phyloP scores from a whole-genome alignment of 192 early-diverging fungal genomes.

The Umbelopsis ramanniana region DNA sequence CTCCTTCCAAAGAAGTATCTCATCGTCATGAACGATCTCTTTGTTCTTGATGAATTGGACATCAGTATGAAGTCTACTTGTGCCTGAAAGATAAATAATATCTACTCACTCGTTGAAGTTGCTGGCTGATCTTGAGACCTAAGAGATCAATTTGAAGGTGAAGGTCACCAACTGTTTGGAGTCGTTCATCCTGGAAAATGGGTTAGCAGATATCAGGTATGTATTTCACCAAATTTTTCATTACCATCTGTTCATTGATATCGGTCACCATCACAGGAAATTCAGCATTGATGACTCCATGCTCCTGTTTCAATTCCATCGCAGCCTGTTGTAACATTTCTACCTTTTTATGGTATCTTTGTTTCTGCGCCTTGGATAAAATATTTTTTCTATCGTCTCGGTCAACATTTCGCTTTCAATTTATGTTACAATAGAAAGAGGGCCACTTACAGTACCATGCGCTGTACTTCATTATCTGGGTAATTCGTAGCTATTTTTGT shows the following conservation, averaged over 20 bases:
- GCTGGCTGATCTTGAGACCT: background rate
- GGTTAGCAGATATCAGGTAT: no score
- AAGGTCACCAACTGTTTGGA: background rate
- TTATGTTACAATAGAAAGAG: background rate
- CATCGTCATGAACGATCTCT: no score
- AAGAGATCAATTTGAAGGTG: background rate
- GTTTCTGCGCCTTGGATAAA: slow-evolving; percentile 6
- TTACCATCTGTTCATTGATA: background rate
- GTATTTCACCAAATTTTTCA: no score
- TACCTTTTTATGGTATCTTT: background rate
- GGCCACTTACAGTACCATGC: background rate
- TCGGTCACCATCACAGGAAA: background rate
- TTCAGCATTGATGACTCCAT: background rate
- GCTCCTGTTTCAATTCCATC: background rate
- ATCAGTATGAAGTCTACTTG: background rate
- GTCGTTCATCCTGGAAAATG: background rate
- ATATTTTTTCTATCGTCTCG: background rate
- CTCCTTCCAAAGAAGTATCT: no score
- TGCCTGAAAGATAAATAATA: background rate
- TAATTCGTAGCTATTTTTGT: background rate
- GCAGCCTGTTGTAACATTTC: background rate
- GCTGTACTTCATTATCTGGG: slow-evolving; percentile 5
- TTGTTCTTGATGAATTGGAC: no score
- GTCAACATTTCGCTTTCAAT: background rate
- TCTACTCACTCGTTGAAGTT: background rate